Evolutionary conservation across 2,329 filamentous ascomycete species (phyloP), one percentile per base, ranked within the genome.

Genomic region (Penicillium sp.): DNA sequence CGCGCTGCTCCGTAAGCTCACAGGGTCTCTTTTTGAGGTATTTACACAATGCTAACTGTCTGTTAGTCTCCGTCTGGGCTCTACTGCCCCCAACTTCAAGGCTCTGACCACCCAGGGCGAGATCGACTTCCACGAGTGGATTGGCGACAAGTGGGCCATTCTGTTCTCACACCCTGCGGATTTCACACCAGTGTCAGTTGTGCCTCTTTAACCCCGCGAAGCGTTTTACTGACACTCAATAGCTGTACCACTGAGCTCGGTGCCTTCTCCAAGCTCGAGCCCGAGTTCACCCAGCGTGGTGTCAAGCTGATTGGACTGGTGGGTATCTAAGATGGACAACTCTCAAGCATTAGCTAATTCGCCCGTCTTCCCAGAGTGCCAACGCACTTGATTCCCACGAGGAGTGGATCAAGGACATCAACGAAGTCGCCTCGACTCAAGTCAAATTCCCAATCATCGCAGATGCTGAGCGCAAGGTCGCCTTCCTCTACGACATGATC

Each of bases 171-270:
- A 89, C 77, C 86, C 87, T 43, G 75, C 75, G 69, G 92, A 97
- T 79, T 97, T 90, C 83, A 97, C 92, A 6, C 92, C 92, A 62
- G 53, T 55, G 21, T 40, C 9, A 44, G 41, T 44, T 3, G 25
- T 29, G n/a, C 13, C 41, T 19, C 25, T 29, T 44, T 11, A 44
- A 10, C 41, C 4, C 15, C 23, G 10, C 4, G 16, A 44, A 44
- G 23, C 25, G 2, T 29, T 25, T 4, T 43, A 19, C 41, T 44
- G 25, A 44, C 25, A n/a, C 16, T 19, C 25, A 29, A 19, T 25
- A 49, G 52, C 61, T 97, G 92, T 83, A 97, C 92, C 69, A 97
- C 92, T 57, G 92, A 97, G 82, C 88, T 97, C 62, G 92, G 92
- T 65, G 92, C 92, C 64, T 96, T 97, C 72, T 90, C 92, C 70